These are phyloP conservation scores for Fusarium cyanostomum DNA, from an alignment of 2,329 filamentous ascomycete species.

Conservation along the genomic window DNA sequence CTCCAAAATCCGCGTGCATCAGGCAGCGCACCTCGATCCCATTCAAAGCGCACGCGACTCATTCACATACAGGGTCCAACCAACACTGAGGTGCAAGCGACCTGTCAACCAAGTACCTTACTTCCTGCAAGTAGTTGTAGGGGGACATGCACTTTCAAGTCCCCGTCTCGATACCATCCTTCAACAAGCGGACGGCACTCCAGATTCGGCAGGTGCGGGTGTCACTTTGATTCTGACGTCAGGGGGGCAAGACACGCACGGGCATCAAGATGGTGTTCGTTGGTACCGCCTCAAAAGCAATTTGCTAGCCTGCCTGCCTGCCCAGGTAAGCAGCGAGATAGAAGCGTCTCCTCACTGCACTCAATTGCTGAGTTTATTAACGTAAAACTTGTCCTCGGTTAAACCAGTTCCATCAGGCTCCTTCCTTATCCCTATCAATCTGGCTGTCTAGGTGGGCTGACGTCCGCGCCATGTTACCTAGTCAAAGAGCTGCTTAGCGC, in stretches of 20 bases:
- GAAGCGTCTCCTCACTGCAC: no score
- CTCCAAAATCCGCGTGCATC: conserved; percentile 18
- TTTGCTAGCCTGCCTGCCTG: no score
- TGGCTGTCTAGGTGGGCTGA: conserved; percentile 24
- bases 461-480: background rate
- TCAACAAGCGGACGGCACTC: background rate
- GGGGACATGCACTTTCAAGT: no score
- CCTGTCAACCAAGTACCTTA: background rate
- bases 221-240: conserved; percentile 25
- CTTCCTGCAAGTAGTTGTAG: background rate
- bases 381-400: background rate
- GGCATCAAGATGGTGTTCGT: no score
- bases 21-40: conserved; percentile 7
- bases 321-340: no score
- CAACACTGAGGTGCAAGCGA: background rate
- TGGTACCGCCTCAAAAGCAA: no score
- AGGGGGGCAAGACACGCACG: background rate
- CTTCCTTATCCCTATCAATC: conserved; percentile 10
- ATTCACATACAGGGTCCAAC: background rate
- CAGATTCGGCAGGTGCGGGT: conserved; percentile 24
- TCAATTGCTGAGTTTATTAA: background rate
- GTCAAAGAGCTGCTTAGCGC: background rate
- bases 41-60: conserved; percentile 8
- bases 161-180: background rate
- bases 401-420: background rate